Evolutionary conservation across 1,284 basidiomycete species (phyloP), one percentile per base, ranked within the genome.

Genomic region (Schizophyllum amplum): DNA sequence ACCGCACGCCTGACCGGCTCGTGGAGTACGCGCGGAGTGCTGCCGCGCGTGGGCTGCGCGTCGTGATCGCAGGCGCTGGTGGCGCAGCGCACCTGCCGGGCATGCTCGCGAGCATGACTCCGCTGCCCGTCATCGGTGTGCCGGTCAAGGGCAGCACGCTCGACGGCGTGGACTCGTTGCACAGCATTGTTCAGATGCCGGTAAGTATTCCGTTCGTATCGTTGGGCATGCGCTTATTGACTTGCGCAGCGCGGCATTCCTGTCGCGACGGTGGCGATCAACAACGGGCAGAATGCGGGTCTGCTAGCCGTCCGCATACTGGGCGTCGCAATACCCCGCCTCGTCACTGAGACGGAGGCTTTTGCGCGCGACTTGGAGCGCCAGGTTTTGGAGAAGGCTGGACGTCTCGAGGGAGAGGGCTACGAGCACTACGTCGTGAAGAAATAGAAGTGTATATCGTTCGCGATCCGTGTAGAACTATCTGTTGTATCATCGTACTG

Each of bases 151-250:
- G 93, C 13, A 94, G 92, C 69, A 83, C 87, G 0, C 77, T 99
- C 22, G 96, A 98, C 70, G 96, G 96, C 4, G 94, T 99, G 0
- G 96, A 99, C 72, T 94, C 93, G 22, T 73, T 99, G 63, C 88
- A 98, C 70, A 95, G 92, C 68, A 99, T 99, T 64, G 93, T 99
- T 11, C 96, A 99, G 75, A 99, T 99, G 96, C 96, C 96, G 17
- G 92, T 94, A 66, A 66, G 90, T 80, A 11, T 22, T 21, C 26
- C 52, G 53, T 53, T 57, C 21, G 53, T 24, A 5, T 48, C 50
- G 5, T 59, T 47, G 21, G 46, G 25, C 60, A n/a, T 57, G 22
- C 27, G 24, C 57, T 48, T 57, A 24, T 53, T 56, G 27, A 62
- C 33, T 20, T 50, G 55, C 60, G 20, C 65, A 95, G 90, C 84